Percentiles rank a stretch among this genome's conserved stretches.
Evolutionary conservation across 2,329 filamentous ascomycete genomes (phyloP).

Genomic region (Fusarium nanum): DNA sequence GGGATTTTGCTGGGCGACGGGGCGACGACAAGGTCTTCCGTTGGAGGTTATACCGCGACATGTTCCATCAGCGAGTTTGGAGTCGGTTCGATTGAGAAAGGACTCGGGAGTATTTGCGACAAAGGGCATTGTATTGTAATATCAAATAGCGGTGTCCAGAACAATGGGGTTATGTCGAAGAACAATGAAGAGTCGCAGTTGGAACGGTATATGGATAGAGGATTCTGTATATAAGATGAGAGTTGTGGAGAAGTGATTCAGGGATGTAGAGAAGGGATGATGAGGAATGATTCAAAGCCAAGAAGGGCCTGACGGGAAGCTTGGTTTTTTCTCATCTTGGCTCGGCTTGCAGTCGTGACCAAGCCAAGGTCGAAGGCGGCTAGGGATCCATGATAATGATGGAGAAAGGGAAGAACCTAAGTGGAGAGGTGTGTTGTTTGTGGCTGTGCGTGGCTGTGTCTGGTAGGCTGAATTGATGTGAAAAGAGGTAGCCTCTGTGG

Average conservation of each 20-base stretch:
- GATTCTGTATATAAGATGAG: background rate
- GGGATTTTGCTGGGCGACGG: constrained; percentile 61
- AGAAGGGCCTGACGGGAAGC: constrained; percentile 10
- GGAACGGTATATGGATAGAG: background rate
- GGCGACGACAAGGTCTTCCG: constrained; percentile 85
- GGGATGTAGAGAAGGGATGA: constrained; percentile 5
- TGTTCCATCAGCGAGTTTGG: constrained; percentile 83
- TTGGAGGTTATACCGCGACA: constrained; percentile 87
- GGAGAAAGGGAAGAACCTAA: constrained; percentile 10
- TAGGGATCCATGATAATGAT: constrained; percentile 23
- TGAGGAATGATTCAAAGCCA: constrained; percentile 22
- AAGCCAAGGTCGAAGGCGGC: constrained; percentile 17
- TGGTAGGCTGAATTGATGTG: background rate
- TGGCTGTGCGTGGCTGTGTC: constrained; percentile 37
- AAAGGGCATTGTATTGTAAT: constrained; percentile 52
- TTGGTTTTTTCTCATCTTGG: constrained; percentile 28
- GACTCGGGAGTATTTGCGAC: constrained; percentile 79
- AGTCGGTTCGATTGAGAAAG: constrained; percentile 81
- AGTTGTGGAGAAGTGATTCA: constrained; percentile 20
- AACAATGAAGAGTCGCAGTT: background rate
- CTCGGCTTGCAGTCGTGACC: constrained; percentile 38
- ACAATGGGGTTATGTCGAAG: background rate
- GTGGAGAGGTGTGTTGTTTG: constrained; percentile 36
- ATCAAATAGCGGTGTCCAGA: constrained; percentile 15
- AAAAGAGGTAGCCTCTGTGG: constrained; percentile 6